Evolutionary conservation across 345 rosid species (phyloP).

Genomic region (Lenwebbia sp.): DNA sequence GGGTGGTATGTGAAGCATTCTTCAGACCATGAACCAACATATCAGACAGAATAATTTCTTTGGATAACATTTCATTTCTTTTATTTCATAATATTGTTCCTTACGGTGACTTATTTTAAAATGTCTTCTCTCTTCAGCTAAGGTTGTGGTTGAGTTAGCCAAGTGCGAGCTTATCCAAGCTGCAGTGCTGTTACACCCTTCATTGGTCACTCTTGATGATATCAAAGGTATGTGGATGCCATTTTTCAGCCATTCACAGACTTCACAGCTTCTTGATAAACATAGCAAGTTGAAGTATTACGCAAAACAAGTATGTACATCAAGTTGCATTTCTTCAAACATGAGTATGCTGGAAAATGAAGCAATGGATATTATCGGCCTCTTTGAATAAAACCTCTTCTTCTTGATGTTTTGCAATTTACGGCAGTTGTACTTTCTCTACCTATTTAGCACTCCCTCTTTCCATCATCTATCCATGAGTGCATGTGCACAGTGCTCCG

Average conservation of each 20-base stretch:
- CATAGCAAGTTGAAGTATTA: not conserved
- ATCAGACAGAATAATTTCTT: not conserved
- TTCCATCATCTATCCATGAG: not conserved
- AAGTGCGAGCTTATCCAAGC: conserved; percentile 47
- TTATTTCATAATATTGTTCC: not conserved
- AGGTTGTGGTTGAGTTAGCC: conserved; percentile 61
- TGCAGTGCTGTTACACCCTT: conserved; percentile 67
- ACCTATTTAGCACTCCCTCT: not conserved
- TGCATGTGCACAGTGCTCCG: not conserved
- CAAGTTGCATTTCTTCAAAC: not conserved
- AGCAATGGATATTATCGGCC: not conserved
- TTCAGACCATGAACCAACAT: not conserved
- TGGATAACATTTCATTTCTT: not conserved
- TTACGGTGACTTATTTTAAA: not conserved
- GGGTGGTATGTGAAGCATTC: conserved; percentile 23
- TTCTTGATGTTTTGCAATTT: not conserved
- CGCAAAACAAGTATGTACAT: not conserved
- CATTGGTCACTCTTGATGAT: conserved; percentile 55
- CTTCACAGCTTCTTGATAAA: not conserved
- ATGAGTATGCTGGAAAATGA: not conserved
- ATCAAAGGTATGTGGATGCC: conserved; percentile 42
- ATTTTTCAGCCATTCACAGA: not conserved
- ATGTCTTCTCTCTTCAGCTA: conserved; percentile 34
- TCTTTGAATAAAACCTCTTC: not conserved
- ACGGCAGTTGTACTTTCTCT: not conserved